Conservation (phyloP, 2,329 filamentous ascomycete genomes). For the Knufia fluminis region DNA sequence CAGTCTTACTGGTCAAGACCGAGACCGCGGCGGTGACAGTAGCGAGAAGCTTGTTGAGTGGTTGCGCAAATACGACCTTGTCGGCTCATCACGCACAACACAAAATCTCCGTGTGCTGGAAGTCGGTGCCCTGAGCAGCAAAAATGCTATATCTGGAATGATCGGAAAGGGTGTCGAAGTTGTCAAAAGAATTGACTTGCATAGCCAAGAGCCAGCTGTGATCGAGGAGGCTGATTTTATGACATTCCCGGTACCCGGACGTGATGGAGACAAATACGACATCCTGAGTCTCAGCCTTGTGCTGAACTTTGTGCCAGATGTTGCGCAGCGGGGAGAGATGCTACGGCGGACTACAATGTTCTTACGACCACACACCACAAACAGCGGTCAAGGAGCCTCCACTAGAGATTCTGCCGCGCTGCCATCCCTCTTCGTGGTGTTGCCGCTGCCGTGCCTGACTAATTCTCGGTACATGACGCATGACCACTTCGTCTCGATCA, state of each 20-base stretch:
- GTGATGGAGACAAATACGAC: constrained; percentile 52
- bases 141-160: constrained; percentile 71
- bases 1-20: constrained; percentile 53
- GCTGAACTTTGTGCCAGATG: constrained; percentile 83
- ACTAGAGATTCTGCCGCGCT: constrained; percentile 29
- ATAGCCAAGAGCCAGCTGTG: constrained; percentile 64
- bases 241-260: constrained; percentile 63
- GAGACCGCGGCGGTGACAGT: constrained; percentile 54
- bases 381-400: background rate
- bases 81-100: constrained; percentile 16
- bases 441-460: constrained; percentile 76
- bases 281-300: constrained; percentile 87
- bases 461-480: constrained; percentile 89
- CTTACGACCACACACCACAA: constrained; percentile 36
- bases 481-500: constrained; percentile 57
- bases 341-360: constrained; percentile 66
- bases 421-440: constrained; percentile 74
- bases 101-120: constrained; percentile 61
- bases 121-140: constrained; percentile 74
- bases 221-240: constrained; percentile 93
- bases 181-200: constrained; percentile 66
- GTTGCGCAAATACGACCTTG: constrained; percentile 32
- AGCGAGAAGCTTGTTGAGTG: constrained; percentile 52
- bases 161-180: constrained; percentile 8
- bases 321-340: constrained; percentile 71